A percentile compares a stretch with the other conserved stretches of the same genome.
These are phyloP conservation scores for Batrachochytrium dendrobatidis DNA, from an alignment of 371 early-diverging fungal species.

Conservation along the genomic window DNA sequence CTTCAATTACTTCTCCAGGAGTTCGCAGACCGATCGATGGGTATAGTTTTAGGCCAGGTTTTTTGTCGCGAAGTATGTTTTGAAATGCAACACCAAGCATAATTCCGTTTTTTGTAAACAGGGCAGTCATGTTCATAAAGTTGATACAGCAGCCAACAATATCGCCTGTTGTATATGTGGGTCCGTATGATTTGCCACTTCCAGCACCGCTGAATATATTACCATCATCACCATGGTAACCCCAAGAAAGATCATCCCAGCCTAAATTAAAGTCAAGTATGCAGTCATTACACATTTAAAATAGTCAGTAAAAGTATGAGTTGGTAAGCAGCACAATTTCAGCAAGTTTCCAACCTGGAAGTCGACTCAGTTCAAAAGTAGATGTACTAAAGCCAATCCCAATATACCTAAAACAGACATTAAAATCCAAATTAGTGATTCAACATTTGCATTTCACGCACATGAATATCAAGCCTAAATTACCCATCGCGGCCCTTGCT, in stretches of 20 bases:
- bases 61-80: conserved; percentile 3
- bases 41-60: conserved; percentile 47
- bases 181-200: conserved; percentile 79
- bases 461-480: not conserved
- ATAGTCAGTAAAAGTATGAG: too few species aligned
- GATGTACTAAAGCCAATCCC: conserved; percentile 75
- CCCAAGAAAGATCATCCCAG: conserved; percentile 39
- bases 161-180: conserved; percentile 84
- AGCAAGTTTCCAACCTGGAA: too few species aligned
- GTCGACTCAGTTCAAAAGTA: conserved; percentile 48
- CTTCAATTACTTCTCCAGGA: conserved; percentile 71
- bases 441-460: too few species aligned
- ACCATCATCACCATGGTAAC: conserved; percentile 81
- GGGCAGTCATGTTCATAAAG: conserved; percentile 63
- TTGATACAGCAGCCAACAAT: conserved; percentile 87
- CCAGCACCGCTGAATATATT: conserved; percentile 70
- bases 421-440: not conserved
- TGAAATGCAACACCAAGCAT: conserved; percentile 55
- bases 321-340: too few species aligned
- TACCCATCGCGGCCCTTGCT: conserved; percentile 87
- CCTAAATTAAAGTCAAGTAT: conserved; percentile 20
- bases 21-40: conserved; percentile 89
- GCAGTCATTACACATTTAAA: not conserved
- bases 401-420: conserved; percentile 55
- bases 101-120: conserved; percentile 89